Evolutionary conservation across 192 early-diverging fungal species (phyloP).

Genomic region (Backusella macrospora): DNA sequence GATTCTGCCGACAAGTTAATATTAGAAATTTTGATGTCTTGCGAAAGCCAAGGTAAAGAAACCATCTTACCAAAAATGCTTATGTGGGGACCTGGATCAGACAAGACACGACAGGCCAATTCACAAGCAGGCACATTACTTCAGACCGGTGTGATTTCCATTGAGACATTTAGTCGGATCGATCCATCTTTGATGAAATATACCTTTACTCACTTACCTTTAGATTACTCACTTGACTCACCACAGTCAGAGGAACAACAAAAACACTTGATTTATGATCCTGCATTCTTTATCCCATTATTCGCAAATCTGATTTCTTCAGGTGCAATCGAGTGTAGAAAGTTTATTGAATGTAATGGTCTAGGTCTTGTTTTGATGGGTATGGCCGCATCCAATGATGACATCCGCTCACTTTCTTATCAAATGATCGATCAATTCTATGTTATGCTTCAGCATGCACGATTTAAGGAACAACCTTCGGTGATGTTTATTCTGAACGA

Average conservation of each 20-base stretch:
- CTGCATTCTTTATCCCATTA: constrained; percentile 71
- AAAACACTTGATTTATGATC: constrained; percentile 53
- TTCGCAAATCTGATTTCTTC: constrained; percentile 57
- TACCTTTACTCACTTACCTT: constrained; percentile 57
- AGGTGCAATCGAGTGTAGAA: constrained; percentile 59
- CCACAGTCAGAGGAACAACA: background rate
- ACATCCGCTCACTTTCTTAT: constrained; percentile 63
- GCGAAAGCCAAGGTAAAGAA: constrained; percentile 56
- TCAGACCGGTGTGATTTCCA: constrained; percentile 42
- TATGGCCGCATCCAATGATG: constrained; percentile 55
- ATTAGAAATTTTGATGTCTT: constrained; percentile 56
- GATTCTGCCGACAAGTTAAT: constrained; percentile 55
- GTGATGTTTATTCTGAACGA: constrained; percentile 65
- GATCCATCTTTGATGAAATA: constrained; percentile 68
- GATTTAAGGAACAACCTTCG: constrained; percentile 73
- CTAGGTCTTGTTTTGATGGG: constrained; percentile 70
- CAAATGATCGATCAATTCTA: constrained; percentile 72
- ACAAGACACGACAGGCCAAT: constrained; percentile 42
- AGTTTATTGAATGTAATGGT: constrained; percentile 68
- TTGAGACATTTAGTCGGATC: constrained; percentile 62
- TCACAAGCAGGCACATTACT: constrained; percentile 38
- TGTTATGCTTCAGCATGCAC: constrained; percentile 46
- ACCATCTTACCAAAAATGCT: constrained; percentile 62
- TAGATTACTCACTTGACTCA: constrained; percentile 39
- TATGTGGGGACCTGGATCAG: constrained; percentile 61